Base-by-base conservation (phyloP, 352 stramenopile genomes). In the Phytopythium delawarense region DNA sequence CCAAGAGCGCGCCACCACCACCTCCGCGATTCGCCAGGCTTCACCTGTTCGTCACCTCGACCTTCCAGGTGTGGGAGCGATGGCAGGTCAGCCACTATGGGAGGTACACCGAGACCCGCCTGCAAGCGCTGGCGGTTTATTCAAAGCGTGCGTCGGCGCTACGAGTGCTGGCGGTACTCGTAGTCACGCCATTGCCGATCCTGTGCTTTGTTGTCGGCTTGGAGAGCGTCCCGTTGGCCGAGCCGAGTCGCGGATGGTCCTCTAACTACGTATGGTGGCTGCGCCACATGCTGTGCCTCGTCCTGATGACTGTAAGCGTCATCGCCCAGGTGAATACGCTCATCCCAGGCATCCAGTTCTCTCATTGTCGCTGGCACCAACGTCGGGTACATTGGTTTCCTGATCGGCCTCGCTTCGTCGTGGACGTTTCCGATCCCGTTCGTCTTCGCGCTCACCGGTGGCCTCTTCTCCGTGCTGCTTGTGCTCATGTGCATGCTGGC, bases 351-450 rank as follows among this genome's bases (percentile, higher is more conserved):
- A 52, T 37, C 2, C 37, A 39, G 39, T 45, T 60, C 40, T 42
- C 55, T 13, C 9, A 60, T 60, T 28, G 16, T 52, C 23, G 23
- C 28, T 1, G 39, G 23, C 7, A 52, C 40, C 12, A 60, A 52
- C 30, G 37, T 28, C 44, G 62, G 54, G 18, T 70, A 73, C 28
- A 61, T 74, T 39, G 62, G 66, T 7, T 61, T 71, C 20, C 25
- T 74, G 16, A 16, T 71, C 28, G 18, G 35, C 0, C 63, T 71
- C 35, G 69, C 68, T 21, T 59, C 40, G 16, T 34, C 54, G 4
- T 74, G 67, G 67, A 57, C 57, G 15, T 71, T 71, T 23, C 64
- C 67, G 4, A 61, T 71, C 15, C 64, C 67, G 16, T 74, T 74
- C 15, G 65, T 71, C 4, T 74, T 74, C 20, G 52, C 61, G 15